These are phyloP conservation scores for Hondaea fermentalgiana DNA, from an alignment of 108 stramenopile genomes.

Conservation along the genomic window DNA sequence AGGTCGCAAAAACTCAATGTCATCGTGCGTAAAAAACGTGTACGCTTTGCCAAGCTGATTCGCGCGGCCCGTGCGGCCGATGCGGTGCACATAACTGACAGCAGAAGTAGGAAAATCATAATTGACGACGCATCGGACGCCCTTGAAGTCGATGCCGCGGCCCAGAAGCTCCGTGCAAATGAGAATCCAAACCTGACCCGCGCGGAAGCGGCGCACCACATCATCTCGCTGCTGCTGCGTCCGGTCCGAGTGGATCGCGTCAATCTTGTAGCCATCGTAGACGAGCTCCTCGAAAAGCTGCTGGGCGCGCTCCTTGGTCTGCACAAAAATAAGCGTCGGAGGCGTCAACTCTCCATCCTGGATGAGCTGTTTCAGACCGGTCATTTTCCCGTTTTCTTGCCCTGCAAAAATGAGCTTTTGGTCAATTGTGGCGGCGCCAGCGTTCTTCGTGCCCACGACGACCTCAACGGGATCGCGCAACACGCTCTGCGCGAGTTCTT, in stretches of 20 bases:
- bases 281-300: constrained; percentile 81
- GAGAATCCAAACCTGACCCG: constrained; percentile 90
- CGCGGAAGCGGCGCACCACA: constrained; percentile 79
- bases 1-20: constrained; percentile 63
- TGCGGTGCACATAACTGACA: constrained; percentile 85
- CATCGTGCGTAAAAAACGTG: constrained; percentile 85
- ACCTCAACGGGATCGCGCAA: constrained; percentile 81
- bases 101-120: constrained; percentile 86
- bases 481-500: constrained; percentile 70
- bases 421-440: constrained; percentile 46
- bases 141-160: constrained; percentile 93
- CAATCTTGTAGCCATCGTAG: constrained; percentile 78
- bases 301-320: constrained; percentile 88
- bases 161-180: constrained; percentile 96
- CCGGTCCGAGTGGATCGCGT: constrained; percentile 84
- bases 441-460: constrained; percentile 56
- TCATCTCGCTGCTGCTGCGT: constrained; percentile 71
- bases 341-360: constrained; percentile 63
- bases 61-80: constrained; percentile 88
- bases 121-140: constrained; percentile 90
- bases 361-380: constrained; percentile 62
- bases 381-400: constrained; percentile 87
- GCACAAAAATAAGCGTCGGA: constrained; percentile 78
- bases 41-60: constrained; percentile 82
- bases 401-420: constrained; percentile 85